phyloP scores from a whole-genome alignment of 345 rosid species.

The Gossypioides kirkii region DNA sequence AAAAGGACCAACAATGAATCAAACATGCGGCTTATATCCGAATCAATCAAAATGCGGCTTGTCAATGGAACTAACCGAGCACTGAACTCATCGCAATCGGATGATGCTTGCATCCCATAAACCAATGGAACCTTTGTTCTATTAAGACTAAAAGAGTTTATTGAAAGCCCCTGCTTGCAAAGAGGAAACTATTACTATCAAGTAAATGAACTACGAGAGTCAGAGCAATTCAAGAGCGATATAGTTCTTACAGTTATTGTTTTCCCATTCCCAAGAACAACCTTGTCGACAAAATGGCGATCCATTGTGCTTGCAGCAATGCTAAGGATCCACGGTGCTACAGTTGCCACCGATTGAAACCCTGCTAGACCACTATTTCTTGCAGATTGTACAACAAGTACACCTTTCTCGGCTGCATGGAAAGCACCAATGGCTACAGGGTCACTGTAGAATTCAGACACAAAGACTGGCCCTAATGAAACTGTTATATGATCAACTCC shows the following conservation, averaged over 20 bases:
- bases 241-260: constrained; percentile 30
- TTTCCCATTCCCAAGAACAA: constrained; percentile 35
- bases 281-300: constrained; percentile 28
- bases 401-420: constrained; percentile 40
- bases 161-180: constrained; percentile 30
- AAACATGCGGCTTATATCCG: constrained; percentile 20
- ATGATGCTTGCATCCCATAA: not conserved
- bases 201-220: too few relatives aligned
- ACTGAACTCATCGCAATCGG: not conserved
- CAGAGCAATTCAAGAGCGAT: not conserved
- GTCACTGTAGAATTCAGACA: not conserved
- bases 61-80: constrained; percentile 22
- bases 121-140: not conserved
- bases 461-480: constrained; percentile 14
- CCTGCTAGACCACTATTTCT: constrained; percentile 31
- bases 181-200: not conserved
- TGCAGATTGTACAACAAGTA: constrained; percentile 30
- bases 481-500: constrained; percentile 31
- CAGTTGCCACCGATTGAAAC: constrained; percentile 14
- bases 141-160: constrained; percentile 27
- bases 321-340: constrained; percentile 47
- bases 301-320: constrained; percentile 47
- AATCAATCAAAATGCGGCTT: constrained; percentile 33
- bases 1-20: constrained; percentile 7
- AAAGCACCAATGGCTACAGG: constrained; percentile 35